Base-by-base conservation (phyloP, 768 basidiomycete species). In the Trichaptum fuscoviolaceum region DNA sequence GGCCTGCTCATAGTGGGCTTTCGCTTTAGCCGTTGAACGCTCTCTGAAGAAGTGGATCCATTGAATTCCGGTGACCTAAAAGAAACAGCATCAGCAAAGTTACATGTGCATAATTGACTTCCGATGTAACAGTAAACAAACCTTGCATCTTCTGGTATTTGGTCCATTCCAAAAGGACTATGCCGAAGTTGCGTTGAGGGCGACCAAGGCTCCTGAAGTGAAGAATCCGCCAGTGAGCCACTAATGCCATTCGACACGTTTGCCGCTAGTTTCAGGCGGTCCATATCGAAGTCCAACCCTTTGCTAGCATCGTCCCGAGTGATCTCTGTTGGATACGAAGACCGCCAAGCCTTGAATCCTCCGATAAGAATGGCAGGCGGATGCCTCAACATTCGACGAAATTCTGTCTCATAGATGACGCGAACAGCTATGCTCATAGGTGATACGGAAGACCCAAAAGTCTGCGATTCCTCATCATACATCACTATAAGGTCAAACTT, bases 401-500 rank as follows among this genome's bases (percentile, higher is more conserved):
- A 93, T 17, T 89, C 89, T 26, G 80, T 81, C 71, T 90, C 90
- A 75, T 84, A 89, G 58, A 97, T 91, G 1, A 88, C 84, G 10
- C 84, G 81, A 64, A 88, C 80, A 25, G 96, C 83, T 23, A 81
- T 73, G 1, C 84, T 80, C n/a, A 91, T 74, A 0, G 88, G 85
- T 0, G 86, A 80, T 10, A 80, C 79, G 23, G 78, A 75, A 2
- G 76, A 74, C 1, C 82, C 84, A 63, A 86, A 82, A 20, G 79
- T 75, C 64, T 84, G 81, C 60, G 92, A 87, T 34, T 80, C 75
- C 63, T 83, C 72, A 75, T 99, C 96, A 75, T 95, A 95, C 3
- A 98, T 79, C 18, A 89, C 92, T 26, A 99, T 87, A 24, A 96
- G 76, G 70, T 97, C 95, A 74, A 92, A 96, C 70, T 91, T 89